Percentiles rank a stretch among this genome's conserved stretches.
These are phyloP conservation scores for Malus domestica DNA, from an alignment of 306 rosid genomes.

Conservation along the genomic window ASM211411v1 NC_041797.1:12994001-12994500, in stretches of 20 bases:
- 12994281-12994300: too few species aligned
- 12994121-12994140: too few species aligned
- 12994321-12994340: neutral
- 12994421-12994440: neutral
- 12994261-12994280: too few species aligned
- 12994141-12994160: too few species aligned
- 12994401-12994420: conserved; percentile 11
- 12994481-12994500: conserved; percentile 48
- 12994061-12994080: too few species aligned
- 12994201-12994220: neutral
- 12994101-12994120: too few species aligned
- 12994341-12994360: neutral
- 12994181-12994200: neutral
- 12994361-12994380: neutral
- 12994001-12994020: too few species aligned
- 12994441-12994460: neutral
- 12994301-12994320: too few species aligned
- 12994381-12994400: neutral
- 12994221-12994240: neutral
- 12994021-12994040: too few species aligned
- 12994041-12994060: too few species aligned
- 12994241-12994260: neutral
- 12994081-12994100: too few species aligned
- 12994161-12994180: too few species aligned
- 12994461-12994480: neutral